These are phyloP conservation scores for Physcia stellaris DNA, from an alignment of 495 filamentous ascomycete genomes.

Conservation along the genomic window DNA sequence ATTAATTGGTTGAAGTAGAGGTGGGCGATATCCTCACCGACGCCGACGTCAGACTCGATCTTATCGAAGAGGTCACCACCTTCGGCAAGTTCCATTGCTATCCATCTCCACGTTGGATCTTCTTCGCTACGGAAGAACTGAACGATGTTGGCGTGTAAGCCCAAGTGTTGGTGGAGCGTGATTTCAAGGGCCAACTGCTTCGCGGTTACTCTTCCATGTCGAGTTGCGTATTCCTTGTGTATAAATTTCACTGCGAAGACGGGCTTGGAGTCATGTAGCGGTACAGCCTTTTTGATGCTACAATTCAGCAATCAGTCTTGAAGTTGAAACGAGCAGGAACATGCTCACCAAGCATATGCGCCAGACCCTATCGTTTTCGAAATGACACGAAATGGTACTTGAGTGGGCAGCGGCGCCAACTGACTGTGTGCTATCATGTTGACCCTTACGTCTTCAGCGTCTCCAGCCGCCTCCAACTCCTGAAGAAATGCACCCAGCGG, in stretches of 20 bases:
- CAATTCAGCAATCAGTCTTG: not conserved
- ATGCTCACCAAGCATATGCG: slow-evolving; percentile 85
- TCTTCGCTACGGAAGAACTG: slow-evolving; percentile 79
- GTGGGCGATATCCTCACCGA: slow-evolving; percentile 84
- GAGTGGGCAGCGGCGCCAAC: slow-evolving; percentile 64
- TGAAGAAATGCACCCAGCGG: not conserved
- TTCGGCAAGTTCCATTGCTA: slow-evolving; percentile 93
- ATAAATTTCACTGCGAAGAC: slow-evolving; percentile 95
- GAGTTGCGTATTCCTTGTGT: slow-evolving; percentile 84
- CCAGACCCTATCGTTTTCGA: slow-evolving; percentile 93
- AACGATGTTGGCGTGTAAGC: slow-evolving; percentile 85
- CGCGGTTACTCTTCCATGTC: slow-evolving; percentile 73
- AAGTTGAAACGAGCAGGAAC: not conserved
- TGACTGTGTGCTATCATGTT: slow-evolving; percentile 60
- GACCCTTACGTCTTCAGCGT: too few relatives aligned
- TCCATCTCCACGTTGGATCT: slow-evolving; percentile 87
- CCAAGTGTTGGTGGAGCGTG: slow-evolving; percentile 72
- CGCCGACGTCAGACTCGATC: slow-evolving; percentile 91
- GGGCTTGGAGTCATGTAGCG: slow-evolving; percentile 49
- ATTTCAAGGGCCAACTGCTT: slow-evolving; percentile 85
- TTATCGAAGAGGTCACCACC: slow-evolving; percentile 98
- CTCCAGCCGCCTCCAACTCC: not conserved
- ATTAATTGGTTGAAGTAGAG: slow-evolving; percentile 92
- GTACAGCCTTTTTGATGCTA: slow-evolving; percentile 90
- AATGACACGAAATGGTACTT: slow-evolving; percentile 81